These are phyloP conservation scores for Clitocybe nebularis DNA, from an alignment of 1,284 basidiomycete genomes.

Conservation along the genomic window DNA sequence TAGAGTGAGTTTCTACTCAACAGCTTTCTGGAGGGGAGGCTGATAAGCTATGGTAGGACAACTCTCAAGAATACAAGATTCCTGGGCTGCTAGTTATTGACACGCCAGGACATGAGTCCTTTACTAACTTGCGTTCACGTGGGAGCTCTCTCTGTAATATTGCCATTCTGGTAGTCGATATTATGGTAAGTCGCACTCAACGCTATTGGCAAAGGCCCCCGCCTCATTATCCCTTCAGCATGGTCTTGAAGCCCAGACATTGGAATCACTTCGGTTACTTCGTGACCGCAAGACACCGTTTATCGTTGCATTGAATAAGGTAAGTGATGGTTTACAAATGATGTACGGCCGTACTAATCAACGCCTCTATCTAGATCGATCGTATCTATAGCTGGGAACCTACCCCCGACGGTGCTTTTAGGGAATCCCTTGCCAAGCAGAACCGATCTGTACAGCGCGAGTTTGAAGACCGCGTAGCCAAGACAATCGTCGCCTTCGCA, in stretches of 20 bases:
- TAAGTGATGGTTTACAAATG: slow-evolving; percentile 21
- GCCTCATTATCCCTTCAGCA: slow-evolving; percentile 53
- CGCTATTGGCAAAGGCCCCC: not conserved
- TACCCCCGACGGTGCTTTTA: slow-evolving; percentile 90
- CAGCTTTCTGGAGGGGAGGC: slow-evolving; percentile 3
- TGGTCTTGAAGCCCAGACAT: slow-evolving; percentile 94
- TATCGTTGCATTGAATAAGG: slow-evolving; percentile 99
- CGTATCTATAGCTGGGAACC: slow-evolving; percentile 95
- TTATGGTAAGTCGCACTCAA: slow-evolving; percentile 66
- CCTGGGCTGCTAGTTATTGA: slow-evolving; percentile 97
- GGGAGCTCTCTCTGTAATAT: slow-evolving; percentile 99
- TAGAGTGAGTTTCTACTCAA: slow-evolving; percentile 44
- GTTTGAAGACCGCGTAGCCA: slow-evolving; percentile 86
- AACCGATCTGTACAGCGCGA: slow-evolving; percentile 80
- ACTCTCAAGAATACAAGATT: slow-evolving; percentile 89
- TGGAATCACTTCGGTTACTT: slow-evolving; percentile 93
- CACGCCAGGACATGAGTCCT: slow-evolving; percentile 99
- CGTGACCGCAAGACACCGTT: slow-evolving; percentile 97
- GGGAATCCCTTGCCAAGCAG: slow-evolving; percentile 89
- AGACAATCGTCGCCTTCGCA: slow-evolving; percentile 90
- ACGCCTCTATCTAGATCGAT: slow-evolving; percentile 68
- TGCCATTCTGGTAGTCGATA: slow-evolving; percentile 98
- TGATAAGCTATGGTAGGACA: slow-evolving; percentile 46
- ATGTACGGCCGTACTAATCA: not conserved
- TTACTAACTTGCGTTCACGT: slow-evolving; percentile 94